Conservation (phyloP, 768 basidiomycete genomes). For the Solioccasus polychromus region DNA sequence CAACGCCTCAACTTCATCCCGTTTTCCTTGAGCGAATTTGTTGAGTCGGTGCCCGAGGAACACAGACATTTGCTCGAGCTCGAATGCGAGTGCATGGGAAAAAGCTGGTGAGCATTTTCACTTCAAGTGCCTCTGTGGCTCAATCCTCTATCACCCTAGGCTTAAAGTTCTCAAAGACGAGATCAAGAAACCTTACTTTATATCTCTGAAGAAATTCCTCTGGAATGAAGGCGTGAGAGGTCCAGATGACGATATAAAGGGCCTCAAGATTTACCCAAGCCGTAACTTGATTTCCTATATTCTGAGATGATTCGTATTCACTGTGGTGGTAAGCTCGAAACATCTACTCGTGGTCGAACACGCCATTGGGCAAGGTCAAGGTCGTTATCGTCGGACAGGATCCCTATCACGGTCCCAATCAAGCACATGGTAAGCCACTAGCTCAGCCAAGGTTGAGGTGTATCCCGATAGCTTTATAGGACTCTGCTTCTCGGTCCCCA, state of each 20-base stretch:
- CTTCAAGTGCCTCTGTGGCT: background rate
- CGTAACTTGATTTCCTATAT: constrained; percentile 46
- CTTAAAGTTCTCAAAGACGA: constrained; percentile 72
- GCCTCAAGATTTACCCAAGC: constrained; percentile 70
- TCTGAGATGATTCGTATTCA: constrained; percentile 4
- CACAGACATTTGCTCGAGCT: constrained; percentile 57
- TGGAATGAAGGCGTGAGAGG: constrained; percentile 62
- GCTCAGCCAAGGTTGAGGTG: constrained; percentile 9
- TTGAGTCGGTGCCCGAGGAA: constrained; percentile 54
- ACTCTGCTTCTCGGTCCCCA: constrained; percentile 86
- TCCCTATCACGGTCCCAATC: constrained; percentile 76
- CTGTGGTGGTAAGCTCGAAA: constrained; percentile 55
- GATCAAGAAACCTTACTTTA: constrained; percentile 73
- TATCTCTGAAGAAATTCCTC: constrained; percentile 66
- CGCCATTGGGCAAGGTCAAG: constrained; percentile 78
- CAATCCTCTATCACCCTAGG: constrained; percentile 39
- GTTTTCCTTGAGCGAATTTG: constrained; percentile 57
- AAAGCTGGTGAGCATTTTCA: constrained; percentile 51
- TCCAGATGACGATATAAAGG: constrained; percentile 41
- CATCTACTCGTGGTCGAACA: constrained; percentile 91
- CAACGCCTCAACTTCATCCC: constrained; percentile 61
- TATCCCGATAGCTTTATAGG: constrained; percentile 41
- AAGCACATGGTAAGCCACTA: constrained; percentile 71
- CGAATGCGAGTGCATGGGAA: constrained; percentile 72
- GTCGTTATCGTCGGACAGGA: constrained; percentile 92